Conservation (phyloP, 73 alveolate genomes). For the Paramecium pentaurelia region DNA sequence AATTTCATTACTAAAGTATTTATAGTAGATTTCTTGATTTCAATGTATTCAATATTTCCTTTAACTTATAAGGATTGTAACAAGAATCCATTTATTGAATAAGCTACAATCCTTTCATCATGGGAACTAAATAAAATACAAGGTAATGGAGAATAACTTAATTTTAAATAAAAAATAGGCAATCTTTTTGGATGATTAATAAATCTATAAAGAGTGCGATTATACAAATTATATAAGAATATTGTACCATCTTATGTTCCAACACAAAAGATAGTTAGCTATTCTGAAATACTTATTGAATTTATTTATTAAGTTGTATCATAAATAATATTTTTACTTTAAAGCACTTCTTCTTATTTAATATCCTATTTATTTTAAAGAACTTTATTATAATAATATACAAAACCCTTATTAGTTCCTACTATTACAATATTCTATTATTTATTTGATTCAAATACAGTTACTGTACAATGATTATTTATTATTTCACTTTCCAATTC, state of each 20-base stretch:
- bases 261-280: not conserved
- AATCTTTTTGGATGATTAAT: not conserved
- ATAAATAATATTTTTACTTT: not conserved
- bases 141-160: not conserved
- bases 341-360: not conserved
- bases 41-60: not conserved
- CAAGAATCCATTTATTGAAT: not conserved
- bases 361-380: not conserved
- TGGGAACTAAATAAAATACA: not conserved
- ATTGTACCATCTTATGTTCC: not conserved
- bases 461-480: not conserved
- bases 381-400: not conserved
- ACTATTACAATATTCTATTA: not conserved
- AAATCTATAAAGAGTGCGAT: not conserved
- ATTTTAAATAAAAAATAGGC: not conserved
- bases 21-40: not conserved
- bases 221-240: conserved; percentile 1
- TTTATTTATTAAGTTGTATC: not conserved
- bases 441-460: not conserved
- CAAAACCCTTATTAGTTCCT: not conserved
- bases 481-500: not conserved
- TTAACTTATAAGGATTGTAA: not conserved
- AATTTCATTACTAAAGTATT: not conserved
- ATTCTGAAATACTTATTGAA: not conserved
- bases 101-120: not conserved